phyloP scores from a whole-genome alignment of 352 stramenopile species.

The Phytophthora brassicae region DNA sequence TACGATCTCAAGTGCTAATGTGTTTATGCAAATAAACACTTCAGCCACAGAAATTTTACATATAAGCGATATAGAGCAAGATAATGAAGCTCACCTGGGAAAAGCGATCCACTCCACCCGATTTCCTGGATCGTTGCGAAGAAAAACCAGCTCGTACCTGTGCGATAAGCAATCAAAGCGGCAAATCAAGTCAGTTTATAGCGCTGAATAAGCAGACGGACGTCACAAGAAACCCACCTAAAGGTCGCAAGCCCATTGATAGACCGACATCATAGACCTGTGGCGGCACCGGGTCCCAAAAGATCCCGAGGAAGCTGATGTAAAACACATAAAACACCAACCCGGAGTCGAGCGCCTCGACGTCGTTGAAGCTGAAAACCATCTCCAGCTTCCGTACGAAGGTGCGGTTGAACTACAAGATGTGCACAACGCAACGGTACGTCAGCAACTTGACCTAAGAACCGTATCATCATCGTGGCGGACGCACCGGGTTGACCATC shows the following conservation, averaged over 20 bases:
- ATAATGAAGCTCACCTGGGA: conserved; percentile 62
- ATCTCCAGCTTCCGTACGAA: conserved; percentile 87
- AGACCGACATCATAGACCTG: conserved; percentile 79
- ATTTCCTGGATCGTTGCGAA: conserved; percentile 83
- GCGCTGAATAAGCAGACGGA: background rate
- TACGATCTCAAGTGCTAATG: conserved; percentile 80
- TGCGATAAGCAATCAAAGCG: conserved; percentile 5
- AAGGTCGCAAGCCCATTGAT: conserved; percentile 62
- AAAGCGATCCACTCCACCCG: conserved; percentile 86
- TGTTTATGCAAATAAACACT: too few relatives aligned
- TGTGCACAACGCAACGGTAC: background rate
- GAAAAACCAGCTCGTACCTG: conserved; percentile 87
- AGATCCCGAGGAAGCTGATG: conserved; percentile 76
- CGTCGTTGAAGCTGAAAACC: conserved; percentile 88
- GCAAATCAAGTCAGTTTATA: conserved; percentile 15
- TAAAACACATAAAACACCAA: conserved; percentile 90
- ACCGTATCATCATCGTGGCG: background rate
- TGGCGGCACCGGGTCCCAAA: conserved; percentile 84
- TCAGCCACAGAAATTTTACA: too few relatives aligned
- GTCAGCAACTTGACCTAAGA: background rate
- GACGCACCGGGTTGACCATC: conserved; percentile 83
- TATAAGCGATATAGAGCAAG: too few relatives aligned
- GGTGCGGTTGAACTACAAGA: conserved; percentile 74
- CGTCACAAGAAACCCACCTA: conserved; percentile 37
- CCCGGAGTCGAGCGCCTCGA: conserved; percentile 81